phyloP scores from a whole-genome alignment of 331 rosid genomes.

The Malus hybrid region DNA sequence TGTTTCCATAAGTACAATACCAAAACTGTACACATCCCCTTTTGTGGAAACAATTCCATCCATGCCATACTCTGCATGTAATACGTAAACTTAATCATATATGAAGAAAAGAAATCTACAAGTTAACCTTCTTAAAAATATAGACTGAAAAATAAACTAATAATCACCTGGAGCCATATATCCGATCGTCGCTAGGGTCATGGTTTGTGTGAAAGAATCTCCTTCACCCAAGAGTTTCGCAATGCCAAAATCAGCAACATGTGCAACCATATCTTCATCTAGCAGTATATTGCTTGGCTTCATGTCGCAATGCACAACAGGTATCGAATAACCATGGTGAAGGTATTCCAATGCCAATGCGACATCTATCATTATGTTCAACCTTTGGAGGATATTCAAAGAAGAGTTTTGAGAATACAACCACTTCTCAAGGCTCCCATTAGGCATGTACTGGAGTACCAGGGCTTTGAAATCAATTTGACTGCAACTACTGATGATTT shows the following conservation, averaged over 20 bases:
- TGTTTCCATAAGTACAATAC: conserved; percentile 34
- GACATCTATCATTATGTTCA: conserved; percentile 32
- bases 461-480: conserved; percentile 32
- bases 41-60: conserved; percentile 25
- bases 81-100: not conserved
- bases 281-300: conserved; percentile 41
- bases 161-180: conserved; percentile 41
- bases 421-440: conserved; percentile 38
- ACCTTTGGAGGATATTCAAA: conserved; percentile 18
- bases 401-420: conserved; percentile 14
- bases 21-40: conserved; percentile 46
- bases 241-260: conserved; percentile 40
- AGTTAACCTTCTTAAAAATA: not conserved
- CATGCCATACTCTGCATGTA: conserved; percentile 9
- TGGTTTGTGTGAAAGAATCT: conserved; percentile 11
- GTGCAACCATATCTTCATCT: conserved; percentile 41
- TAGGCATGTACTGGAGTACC: conserved; percentile 28
- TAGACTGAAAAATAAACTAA: not conserved
- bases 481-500: conserved; percentile 30
- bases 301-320: conserved; percentile 41
- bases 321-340: conserved; percentile 26
- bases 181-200: conserved; percentile 35
- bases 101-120: not conserved
- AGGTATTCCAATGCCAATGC: conserved; percentile 43
- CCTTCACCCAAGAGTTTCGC: conserved; percentile 30